Evolutionary conservation across 352 stramenopile species (phyloP), one percentile per base, ranked within the genome.

Genomic region (Globisporangium cystogenes): DNA sequence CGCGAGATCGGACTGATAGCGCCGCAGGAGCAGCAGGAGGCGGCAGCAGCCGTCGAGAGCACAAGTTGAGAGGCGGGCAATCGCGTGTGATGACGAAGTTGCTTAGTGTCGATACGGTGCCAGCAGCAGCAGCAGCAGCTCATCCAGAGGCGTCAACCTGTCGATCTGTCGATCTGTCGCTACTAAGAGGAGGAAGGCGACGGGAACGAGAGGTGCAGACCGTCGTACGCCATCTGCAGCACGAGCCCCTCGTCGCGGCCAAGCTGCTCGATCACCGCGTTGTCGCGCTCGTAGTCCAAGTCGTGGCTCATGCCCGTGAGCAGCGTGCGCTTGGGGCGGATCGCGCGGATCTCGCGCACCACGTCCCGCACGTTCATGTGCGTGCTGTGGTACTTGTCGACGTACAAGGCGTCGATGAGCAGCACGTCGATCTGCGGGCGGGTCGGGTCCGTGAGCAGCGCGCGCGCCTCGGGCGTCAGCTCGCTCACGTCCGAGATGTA

Each of bases 401-500:
- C 35, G 56, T 88, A 86, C 16, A 96, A 58, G 8, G 82, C 78
- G 45, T 96, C 86, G 39, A 96, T 87, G 47, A 96, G 62, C 29
- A 96, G 60, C 36, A 91, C 62, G 54, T 95, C 86, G 53, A 96
- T 90, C 12, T 37, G 54, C 7, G 72, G 68, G 53, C 74, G 76
- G 26, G 42, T 59, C 10, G 47, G 15, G 54, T 89, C 79, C 27
- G 77, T 83, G 14, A 96, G 62, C 57, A 80, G 76, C 42, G 36
- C 56, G 29, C 66, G 65, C 11, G 81, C 72, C 20, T 91, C 76
- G 7, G 75, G 61, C 15, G 80, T 76, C 21, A 96, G 62, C 29
- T 86, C 74, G 35, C 82, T 94, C 63, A 93, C 77, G 67, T 96
- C 86, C 7, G 84, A 95, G 49, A 96, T 90, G 73, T 96, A 96